These are phyloP conservation scores for Calonectria hawksworthii DNA, from an alignment of 2,329 filamentous ascomycete species.

Conservation along the genomic window DNA sequence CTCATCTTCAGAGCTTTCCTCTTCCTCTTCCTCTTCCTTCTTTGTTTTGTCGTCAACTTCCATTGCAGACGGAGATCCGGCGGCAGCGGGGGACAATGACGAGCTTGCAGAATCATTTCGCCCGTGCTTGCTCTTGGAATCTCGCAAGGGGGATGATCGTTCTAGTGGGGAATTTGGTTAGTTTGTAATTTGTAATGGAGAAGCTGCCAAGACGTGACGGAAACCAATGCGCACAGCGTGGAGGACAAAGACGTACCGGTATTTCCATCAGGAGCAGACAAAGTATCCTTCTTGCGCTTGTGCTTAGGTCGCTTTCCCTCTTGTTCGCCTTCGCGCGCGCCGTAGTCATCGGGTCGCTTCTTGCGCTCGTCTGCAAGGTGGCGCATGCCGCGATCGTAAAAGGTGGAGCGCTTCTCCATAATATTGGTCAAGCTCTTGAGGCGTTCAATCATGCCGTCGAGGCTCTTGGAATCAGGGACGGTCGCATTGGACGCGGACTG, in stretches of 20 bases:
- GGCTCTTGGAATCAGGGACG: conserved; percentile 73
- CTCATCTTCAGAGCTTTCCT: conserved; percentile 71
- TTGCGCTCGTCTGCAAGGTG: conserved; percentile 77
- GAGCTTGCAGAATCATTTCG: conserved; percentile 71
- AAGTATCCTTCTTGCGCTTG: conserved; percentile 81
- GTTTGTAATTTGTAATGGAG: neutral
- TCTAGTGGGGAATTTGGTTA: conserved; percentile 51
- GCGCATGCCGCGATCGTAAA: conserved; percentile 81
- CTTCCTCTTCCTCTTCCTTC: conserved; percentile 55
- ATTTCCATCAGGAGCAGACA: conserved; percentile 64
- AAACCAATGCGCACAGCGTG: neutral
- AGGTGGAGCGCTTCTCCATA: conserved; percentile 75
- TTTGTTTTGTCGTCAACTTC: conserved; percentile 69
- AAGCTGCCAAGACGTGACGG: neutral
- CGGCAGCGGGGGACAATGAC: conserved; percentile 69
- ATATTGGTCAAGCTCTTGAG: conserved; percentile 75
- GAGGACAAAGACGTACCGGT: conserved; percentile 44
- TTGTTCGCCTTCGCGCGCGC: conserved; percentile 64
- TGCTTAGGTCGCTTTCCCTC: conserved; percentile 74
- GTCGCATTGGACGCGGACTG: conserved; percentile 68
- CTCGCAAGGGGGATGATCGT: conserved; percentile 67
- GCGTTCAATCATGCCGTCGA: conserved; percentile 74
- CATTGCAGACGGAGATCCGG: conserved; percentile 67
- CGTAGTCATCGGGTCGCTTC: conserved; percentile 68
- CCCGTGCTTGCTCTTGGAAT: conserved; percentile 65